Evolutionary conservation across 768 basidiomycete species (phyloP), one percentile per base, ranked within the genome.

Genomic region (Amyloporia xantha): DNA sequence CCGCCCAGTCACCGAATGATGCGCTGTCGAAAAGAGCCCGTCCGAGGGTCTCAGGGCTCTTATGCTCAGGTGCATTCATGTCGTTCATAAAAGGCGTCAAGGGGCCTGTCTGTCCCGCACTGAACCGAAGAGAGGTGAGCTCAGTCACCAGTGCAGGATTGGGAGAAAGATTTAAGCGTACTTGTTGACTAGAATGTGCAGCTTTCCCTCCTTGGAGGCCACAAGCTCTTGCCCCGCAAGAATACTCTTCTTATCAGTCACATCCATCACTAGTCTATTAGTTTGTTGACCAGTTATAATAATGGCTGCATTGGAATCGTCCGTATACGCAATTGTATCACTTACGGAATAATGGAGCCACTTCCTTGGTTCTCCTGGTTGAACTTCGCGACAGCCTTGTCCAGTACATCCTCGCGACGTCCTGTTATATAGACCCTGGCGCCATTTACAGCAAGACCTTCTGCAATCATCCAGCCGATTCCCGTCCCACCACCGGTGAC

Each of bases 101-200:
- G 12, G 88, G 89, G 0, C 88, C 89, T 4, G 68, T 65, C 65
- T 89, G 83, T 1, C 88, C 88, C 20, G 88, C 87, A 53, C 89
- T 91, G 55, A 36, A 47, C 15, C 21, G 36, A 2, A 24, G 25
- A n/a, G 24, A 3, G 9, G n/a, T n/a, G n/a, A n/a, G n/a, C n/a
- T n/a, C n/a, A n/a, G n/a, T n/a, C n/a, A n/a, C n/a, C n/a, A 12
- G 24, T 19, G 20, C 15, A 26, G 7, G 36, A 23, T 17, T 23
- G 5, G 7, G 15, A 17, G 36, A 21, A 39, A 6, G 21, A 23
- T 26, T 11, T 6, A 26, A n/a, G 38, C 28, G 9, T 5, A 91
- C 88, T 91, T 91, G 70, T 91, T 91, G 28, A 91, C 79, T 3
- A 91, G 76, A 44, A 90, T 77, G 57, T 91, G 86, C 37, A 91